A percentile compares a stretch with the other conserved stretches of the same genome.
Evolutionary conservation across 495 filamentous ascomycete species (phyloP).

Genomic region (Talaromyces wortmannii): DNA sequence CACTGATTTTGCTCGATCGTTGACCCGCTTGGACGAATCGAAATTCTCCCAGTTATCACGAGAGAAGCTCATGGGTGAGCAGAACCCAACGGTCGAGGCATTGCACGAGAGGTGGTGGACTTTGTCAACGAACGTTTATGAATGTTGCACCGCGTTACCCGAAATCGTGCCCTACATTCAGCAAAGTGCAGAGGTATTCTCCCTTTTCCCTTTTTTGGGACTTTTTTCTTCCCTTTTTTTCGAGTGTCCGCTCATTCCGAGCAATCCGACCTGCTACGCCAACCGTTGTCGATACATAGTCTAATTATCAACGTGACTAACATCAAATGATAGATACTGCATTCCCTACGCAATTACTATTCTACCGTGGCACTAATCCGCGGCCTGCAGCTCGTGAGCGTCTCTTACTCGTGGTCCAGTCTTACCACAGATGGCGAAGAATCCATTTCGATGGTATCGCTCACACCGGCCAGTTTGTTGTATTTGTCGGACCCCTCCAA

Average conservation of each 20-base stretch:
- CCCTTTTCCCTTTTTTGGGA: not conserved
- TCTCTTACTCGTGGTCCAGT: constrained; percentile 13
- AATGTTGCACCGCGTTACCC: constrained; percentile 33
- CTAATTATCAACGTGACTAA: not conserved
- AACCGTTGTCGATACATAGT: not conserved
- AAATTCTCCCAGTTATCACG: constrained; percentile 20
- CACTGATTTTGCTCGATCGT: constrained; percentile 20
- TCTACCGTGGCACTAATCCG: constrained; percentile 23
- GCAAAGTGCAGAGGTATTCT: constrained; percentile 27
- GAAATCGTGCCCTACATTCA: constrained; percentile 22
- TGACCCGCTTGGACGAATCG: constrained; percentile 19
- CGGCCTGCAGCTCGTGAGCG: constrained; percentile 26
- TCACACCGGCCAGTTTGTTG: constrained; percentile 16
- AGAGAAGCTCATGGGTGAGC: constrained; percentile 13
- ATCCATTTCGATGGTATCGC: constrained; percentile 14
- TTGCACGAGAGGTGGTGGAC: constrained; percentile 21
- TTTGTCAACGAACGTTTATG: constrained; percentile 28
- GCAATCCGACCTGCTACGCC: not conserved
- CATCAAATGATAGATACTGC: constrained; percentile 16
- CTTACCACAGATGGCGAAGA: constrained; percentile 4
- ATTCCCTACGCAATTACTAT: constrained; percentile 2
- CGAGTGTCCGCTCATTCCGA: not conserved
- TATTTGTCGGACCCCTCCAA: constrained; percentile 19
- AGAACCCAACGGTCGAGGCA: constrained; percentile 7
- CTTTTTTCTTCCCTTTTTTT: not conserved